Evolutionary conservation across 176 grass and related monocot genomes (phyloP), one percentile per base, ranked within the genome.

Genomic region (Aegilops bicornis): DNA sequence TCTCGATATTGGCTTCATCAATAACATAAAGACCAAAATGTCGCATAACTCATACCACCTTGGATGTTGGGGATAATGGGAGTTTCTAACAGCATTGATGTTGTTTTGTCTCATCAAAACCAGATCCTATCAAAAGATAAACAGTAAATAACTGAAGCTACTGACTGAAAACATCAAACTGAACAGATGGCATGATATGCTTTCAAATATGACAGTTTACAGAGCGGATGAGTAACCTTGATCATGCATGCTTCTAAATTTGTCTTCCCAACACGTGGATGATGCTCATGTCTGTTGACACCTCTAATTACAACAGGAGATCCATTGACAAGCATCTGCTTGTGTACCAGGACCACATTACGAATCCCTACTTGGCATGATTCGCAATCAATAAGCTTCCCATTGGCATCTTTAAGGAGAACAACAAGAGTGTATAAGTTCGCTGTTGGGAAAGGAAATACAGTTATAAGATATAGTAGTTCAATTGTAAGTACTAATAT

Each of bases 191-290:
- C 70, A 81, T 66, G 39, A 23, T 82, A 36, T 79, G 42, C 23
- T 72, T 31, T 67, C 5, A 30, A 54, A 73, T 64, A 83, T 81
- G 32, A 75, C 14, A 58, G 62, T 14, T 10, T 10, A 76, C 23
- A 85, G 35, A 84, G 13, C 19, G 83, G 69, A 66, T 68, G 69
- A 84, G 59, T 14, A 17, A 98, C 96, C 96, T 98, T 92, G 61
- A 98, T 95, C 96, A 98, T 96, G 93, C 93, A 98, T 60, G 91
- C 93, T 94, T 98, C 96, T 77, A 98, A 65, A 85, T 94, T 96
- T 64, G 96, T 91, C 90, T 98, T 98, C 73, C 96, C 93, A 64
- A 93, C 81, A 74, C 93, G 91, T 76, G 96, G 96, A 89, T 98
- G 96, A 81, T 96, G 91, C 71, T 98, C 96, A 58, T 98, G 96